phyloP scores from a whole-genome alignment of 2,329 filamentous ascomycete species.

The Coniosporium tulheliwenetii region DNA sequence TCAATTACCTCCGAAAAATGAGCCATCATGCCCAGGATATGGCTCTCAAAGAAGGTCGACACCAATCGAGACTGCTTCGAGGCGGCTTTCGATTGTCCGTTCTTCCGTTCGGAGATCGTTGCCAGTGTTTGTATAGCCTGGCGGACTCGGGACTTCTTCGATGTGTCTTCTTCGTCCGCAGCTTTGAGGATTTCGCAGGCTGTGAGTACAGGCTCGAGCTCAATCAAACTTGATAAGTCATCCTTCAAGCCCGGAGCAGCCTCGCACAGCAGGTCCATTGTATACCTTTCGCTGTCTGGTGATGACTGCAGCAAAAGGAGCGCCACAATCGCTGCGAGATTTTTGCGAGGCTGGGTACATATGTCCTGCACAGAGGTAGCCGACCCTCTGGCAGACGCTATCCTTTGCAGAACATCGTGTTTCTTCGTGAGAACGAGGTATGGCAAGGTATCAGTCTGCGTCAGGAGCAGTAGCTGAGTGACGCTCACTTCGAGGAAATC shows the following conservation, averaged over 20 bases:
- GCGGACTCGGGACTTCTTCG: slow-evolving; percentile 32
- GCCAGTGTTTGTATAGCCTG: slow-evolving; percentile 33
- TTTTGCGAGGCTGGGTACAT: slow-evolving; percentile 36
- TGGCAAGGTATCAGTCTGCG: slow-evolving; percentile 71
- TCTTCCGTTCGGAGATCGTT: slow-evolving; percentile 33
- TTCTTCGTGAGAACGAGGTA: slow-evolving; percentile 70
- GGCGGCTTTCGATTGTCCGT: slow-evolving; percentile 25
- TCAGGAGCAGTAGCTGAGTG: slow-evolving; percentile 55
- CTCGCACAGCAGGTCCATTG: slow-evolving; percentile 51
- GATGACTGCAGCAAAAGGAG: slow-evolving; percentile 44
- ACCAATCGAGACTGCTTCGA: slow-evolving; percentile 42
- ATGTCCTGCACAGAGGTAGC: slow-evolving; percentile 42
- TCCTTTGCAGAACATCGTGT: slow-evolving; percentile 61
- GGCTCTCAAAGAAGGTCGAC: slow-evolving; percentile 61
- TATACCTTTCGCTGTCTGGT: slow-evolving; percentile 48
- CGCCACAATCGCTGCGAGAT: slow-evolving; percentile 43
- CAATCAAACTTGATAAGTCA: slow-evolving; percentile 53
- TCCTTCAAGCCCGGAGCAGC: slow-evolving; percentile 55
- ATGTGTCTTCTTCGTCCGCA: slow-evolving; percentile 50
- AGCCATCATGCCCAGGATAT: slow-evolving; percentile 77
- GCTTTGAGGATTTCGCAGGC: slow-evolving; percentile 71
- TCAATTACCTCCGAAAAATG: slow-evolving; percentile 68
- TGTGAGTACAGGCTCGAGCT: slow-evolving; percentile 58
- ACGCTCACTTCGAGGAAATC: slow-evolving; percentile 67
- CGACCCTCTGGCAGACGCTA: slow-evolving; percentile 52